Base-by-base conservation (phyloP, 73 alveolate species). In the Symbiodinium pilosum region DNA sequence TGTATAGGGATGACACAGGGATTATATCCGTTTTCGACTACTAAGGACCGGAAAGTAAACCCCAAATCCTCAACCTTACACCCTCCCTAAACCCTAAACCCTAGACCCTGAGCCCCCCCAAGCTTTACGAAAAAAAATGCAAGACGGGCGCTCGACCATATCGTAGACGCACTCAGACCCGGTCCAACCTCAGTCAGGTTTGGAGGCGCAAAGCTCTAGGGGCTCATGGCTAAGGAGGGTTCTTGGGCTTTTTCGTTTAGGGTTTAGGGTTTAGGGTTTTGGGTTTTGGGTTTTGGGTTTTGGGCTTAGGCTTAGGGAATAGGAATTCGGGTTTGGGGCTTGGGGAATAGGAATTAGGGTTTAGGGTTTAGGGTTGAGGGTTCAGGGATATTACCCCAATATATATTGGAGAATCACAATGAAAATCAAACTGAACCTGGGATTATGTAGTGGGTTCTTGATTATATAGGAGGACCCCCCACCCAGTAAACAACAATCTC, bases 131-230 rank as follows among this genome's bases (percentile, higher is more conserved):
- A 30, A 4, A 44, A 77, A 77, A 91, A 71, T 16, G 88, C 88
- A 14, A 44, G 69, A 3, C 95, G 95, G 95, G 47, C 85, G 41
- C 43, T 91, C 97, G 83, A 71, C 97, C 97, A 91, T 91, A 36
- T 91, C 81, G 77, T 68, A 91, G 89, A 91, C 97, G 39, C 97
- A 91, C 88, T 81, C 97, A 16, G 95, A 89, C 20, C 97, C 97
- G 14, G 97, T 21, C 97, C 97, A 91, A 56, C 97, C 97, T 91
- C 42, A 0, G 56, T 3, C 73, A 30, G 8, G 26, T 51, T 51
- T 0, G 21, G 68, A 0, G 68, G 68, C 68, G 12, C 68, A 16
- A 51, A n/a, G n/a, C n/a, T n/a, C n/a, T 51, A 51, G 38, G 0
- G 75, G 40, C 26, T 56, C 32, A 18, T 6, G 75, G 32, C 26